Conservation (phyloP, 345 rosid species). For the Garcia nutans region DNA sequence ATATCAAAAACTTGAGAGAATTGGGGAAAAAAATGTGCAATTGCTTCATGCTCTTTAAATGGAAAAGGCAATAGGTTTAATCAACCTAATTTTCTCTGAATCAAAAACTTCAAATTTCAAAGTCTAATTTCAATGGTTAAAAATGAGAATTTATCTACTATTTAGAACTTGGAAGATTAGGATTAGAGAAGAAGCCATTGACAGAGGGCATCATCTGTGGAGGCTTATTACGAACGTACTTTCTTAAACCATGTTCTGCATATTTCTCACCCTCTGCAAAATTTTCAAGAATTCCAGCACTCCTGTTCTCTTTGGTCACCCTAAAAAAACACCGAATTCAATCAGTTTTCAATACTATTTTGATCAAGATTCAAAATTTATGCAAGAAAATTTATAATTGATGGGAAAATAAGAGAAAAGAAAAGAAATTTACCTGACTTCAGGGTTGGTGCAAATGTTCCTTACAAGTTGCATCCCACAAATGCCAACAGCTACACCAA, state of each 20-base stretch:
- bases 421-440: conserved; percentile 42
- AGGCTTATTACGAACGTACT: conserved; percentile 34
- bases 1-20: neutral
- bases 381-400: too few species aligned
- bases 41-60: neutral
- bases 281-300: conserved; percentile 57
- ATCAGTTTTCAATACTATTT: neutral
- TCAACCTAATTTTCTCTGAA: neutral
- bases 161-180: conserved; percentile 28
- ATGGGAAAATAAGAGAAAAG: neutral
- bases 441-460: conserved; percentile 54
- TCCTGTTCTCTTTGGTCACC: conserved; percentile 47
- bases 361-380: too few species aligned
- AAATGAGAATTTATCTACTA: neutral
- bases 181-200: conserved; percentile 58
- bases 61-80: neutral
- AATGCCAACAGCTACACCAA: conserved; percentile 57
- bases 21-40: neutral
- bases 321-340: conserved; percentile 2
- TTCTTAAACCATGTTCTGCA: conserved; percentile 50
- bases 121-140: neutral
- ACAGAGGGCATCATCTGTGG: conserved; percentile 66
- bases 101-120: neutral
- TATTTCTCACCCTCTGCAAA: conserved; percentile 59
- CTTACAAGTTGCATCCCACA: conserved; percentile 56